Conservation (phyloP, 2,329 filamentous ascomycete genomes). For the Diaporthe sp. region DNA sequence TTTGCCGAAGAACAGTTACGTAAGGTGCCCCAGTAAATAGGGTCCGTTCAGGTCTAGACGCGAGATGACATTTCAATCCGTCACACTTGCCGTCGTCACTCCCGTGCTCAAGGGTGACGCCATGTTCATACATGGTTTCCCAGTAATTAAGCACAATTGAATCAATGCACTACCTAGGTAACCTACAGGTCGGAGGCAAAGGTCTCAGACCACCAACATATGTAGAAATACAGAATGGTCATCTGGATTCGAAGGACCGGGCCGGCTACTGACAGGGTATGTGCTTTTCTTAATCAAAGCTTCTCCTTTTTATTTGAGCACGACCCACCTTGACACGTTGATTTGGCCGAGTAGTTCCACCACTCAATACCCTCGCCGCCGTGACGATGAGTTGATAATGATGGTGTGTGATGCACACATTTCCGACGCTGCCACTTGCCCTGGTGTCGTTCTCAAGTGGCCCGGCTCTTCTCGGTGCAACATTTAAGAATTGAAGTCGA, state of each 20-base stretch:
- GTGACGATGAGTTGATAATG: not conserved
- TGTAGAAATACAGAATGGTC: not conserved
- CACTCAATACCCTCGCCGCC: constrained; percentile 7
- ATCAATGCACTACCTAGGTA: not conserved
- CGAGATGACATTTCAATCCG: not conserved
- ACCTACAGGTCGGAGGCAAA: not conserved
- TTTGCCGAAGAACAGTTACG: not conserved
- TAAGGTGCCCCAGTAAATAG: constrained; percentile 16
- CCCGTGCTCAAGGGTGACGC: not conserved
- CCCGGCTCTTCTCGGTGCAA: not conserved
- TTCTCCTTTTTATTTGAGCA: constrained; percentile 17
- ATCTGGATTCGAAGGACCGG: not conserved
- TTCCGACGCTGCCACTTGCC: not conserved
- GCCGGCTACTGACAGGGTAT: not conserved
- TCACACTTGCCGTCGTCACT: constrained; percentile 10
- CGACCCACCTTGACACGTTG: constrained; percentile 11
- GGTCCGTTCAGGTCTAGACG: constrained; percentile 8
- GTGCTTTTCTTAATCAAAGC: constrained; percentile 19
- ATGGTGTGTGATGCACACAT: not conserved
- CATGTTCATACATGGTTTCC: not conserved
- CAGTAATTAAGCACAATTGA: not conserved
- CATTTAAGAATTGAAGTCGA: not conserved
- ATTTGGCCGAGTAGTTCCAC: constrained; percentile 1
- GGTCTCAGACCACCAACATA: not conserved
- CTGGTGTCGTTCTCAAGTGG: not conserved